phyloP scores from a whole-genome alignment of 257 asterid genomes.

The Solanum arcanum region DNA sequence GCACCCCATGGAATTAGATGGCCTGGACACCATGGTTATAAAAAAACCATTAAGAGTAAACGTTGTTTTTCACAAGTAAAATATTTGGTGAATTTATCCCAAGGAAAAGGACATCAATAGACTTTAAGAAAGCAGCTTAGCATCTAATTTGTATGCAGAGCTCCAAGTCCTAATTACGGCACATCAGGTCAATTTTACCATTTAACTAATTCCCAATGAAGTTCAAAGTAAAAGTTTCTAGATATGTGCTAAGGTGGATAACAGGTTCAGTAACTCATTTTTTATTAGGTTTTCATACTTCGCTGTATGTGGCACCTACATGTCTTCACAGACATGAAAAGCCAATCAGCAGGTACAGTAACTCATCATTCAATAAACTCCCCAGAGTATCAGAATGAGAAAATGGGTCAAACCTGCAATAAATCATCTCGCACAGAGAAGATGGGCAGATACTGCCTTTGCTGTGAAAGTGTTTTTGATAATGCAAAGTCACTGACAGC shows the following conservation, averaged over 20 bases:
- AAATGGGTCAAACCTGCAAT: constrained; percentile 52
- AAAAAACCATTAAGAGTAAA: not conserved
- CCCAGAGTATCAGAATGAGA: not conserved
- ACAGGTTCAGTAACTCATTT: not conserved
- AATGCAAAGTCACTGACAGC: constrained; percentile 75
- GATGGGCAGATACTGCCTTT: constrained; percentile 86
- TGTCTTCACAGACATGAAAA: not conserved
- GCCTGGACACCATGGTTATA: not conserved
- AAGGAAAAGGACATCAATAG: not conserved
- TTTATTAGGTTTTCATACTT: not conserved
- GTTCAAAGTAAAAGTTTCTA: not conserved
- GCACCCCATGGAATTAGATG: not conserved
- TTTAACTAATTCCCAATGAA: not conserved
- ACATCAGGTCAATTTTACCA: not conserved
- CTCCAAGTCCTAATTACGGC: not conserved
- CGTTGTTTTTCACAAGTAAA: not conserved
- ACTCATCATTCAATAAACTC: not conserved
- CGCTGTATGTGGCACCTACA: not conserved
- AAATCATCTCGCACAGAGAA: constrained; percentile 92
- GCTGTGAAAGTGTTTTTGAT: constrained; percentile 67
- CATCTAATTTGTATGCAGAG: not conserved
- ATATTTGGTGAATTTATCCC: not conserved
- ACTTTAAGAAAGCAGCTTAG: not conserved
- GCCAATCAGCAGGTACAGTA: not conserved
- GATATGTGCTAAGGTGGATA: not conserved